Percentiles rank a stretch among this genome's conserved stretches.
Evolutionary conservation across 208 protist species (phyloP).

Genomic region (Tritrichomonas foetus): DNA sequence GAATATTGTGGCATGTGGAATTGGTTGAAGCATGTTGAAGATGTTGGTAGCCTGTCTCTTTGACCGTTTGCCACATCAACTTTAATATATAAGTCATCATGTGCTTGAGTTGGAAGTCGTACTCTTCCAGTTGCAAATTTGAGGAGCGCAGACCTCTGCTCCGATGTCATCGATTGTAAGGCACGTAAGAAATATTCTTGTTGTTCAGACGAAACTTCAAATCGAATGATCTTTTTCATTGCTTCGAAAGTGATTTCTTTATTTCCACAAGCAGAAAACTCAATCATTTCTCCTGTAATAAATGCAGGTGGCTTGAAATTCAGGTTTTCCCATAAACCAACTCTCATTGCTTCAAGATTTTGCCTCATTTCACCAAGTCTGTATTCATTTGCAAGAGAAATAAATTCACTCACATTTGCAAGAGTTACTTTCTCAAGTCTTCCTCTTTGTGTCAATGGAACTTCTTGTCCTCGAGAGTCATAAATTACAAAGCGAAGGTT

Average conservation of each 20-base stretch:
- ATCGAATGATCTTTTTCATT: not conserved
- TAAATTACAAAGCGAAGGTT: not conserved
- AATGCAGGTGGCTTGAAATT: not conserved
- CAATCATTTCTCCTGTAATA: not conserved
- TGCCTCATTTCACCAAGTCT: not conserved
- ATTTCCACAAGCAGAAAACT: not conserved
- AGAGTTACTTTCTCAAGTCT: not conserved
- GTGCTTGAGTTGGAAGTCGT: not conserved
- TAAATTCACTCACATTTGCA: not conserved
- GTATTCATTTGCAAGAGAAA: not conserved
- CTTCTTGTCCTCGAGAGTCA: not conserved
- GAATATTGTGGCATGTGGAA: not conserved
- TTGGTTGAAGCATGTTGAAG: not conserved
- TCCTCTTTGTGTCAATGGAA: not conserved
- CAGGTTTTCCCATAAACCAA: not conserved
- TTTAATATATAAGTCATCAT: not conserved
- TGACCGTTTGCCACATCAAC: not conserved
- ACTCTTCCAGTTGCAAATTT: slow-evolving; percentile 9
- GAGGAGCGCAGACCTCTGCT: not conserved
- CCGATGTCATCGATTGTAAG: not conserved
- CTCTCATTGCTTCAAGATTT: not conserved
- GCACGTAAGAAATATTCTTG: not conserved
- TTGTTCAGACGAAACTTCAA: not conserved
- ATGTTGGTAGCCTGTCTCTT: not conserved
- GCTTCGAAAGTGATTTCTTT: not conserved